Conservation (phyloP, 192 early-diverging fungal genomes). For the Coemansia reversa region DNA sequence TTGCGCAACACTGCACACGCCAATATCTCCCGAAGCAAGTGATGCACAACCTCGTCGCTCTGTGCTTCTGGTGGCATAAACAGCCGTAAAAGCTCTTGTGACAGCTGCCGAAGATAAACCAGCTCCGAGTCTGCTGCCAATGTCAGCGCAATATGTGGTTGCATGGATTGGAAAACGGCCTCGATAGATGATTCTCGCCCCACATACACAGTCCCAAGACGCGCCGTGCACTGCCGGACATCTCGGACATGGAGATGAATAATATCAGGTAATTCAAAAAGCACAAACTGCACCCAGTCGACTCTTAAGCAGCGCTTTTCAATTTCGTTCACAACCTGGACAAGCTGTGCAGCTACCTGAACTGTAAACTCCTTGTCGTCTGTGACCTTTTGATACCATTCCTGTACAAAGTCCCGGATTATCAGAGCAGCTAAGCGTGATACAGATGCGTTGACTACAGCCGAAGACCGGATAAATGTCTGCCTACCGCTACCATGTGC, state of each 20-base stretch:
- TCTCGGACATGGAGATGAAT: constrained; percentile 47
- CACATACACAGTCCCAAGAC: constrained; percentile 45
- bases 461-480: constrained; percentile 17
- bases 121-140: constrained; percentile 51
- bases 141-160: constrained; percentile 49
- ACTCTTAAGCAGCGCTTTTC: constrained; percentile 33
- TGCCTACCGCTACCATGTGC: not conserved
- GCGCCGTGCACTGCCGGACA: constrained; percentile 42
- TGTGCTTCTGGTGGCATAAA: constrained; percentile 50
- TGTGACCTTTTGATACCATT: constrained; percentile 46
- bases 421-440: constrained; percentile 30
- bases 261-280: constrained; percentile 48
- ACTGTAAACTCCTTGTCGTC: constrained; percentile 46
- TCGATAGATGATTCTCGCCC: constrained; percentile 46
- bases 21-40: constrained; percentile 48
- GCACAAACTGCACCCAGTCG: constrained; percentile 45
- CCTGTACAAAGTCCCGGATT: constrained; percentile 46
- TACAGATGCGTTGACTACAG: constrained; percentile 31
- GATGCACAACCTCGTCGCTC: constrained; percentile 40
- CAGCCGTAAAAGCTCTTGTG: constrained; percentile 36
- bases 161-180: constrained; percentile 49
- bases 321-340: constrained; percentile 35
- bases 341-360: constrained; percentile 33
- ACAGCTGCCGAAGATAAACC: constrained; percentile 41
- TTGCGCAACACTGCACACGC: constrained; percentile 55